These are phyloP conservation scores for Ogataea minuta DNA, from an alignment of 805 yeast genomes.

Conservation along the genomic window DNA sequence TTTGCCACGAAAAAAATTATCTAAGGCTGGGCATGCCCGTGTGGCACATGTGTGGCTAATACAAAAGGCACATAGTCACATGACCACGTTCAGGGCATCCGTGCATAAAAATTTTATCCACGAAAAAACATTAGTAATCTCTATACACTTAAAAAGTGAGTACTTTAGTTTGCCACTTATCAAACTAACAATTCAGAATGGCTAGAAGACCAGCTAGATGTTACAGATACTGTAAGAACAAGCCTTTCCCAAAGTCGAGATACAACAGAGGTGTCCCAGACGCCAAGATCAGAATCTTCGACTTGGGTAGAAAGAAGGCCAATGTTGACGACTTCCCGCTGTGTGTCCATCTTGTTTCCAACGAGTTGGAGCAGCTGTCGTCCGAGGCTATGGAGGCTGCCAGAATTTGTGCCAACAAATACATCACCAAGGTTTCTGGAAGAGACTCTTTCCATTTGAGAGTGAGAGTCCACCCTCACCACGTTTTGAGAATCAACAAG, in stretches of 20 bases:
- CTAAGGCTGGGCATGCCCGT: background rate
- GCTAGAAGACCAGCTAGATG: slow-evolving; percentile 99
- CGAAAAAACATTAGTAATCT: slow-evolving; percentile 10
- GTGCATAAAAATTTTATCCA: slow-evolving; percentile 7
- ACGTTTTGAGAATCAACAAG: slow-evolving; percentile 99
- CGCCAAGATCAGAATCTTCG: slow-evolving; percentile 98
- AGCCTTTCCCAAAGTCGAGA: slow-evolving; percentile 99
- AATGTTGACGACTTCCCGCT: slow-evolving; percentile 99
- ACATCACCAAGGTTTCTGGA: slow-evolving; percentile 96
- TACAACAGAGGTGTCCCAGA: slow-evolving; percentile 99
- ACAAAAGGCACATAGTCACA: slow-evolving; percentile 3
- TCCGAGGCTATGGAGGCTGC: slow-evolving; percentile 99
- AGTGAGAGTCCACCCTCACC: slow-evolving; percentile 99
- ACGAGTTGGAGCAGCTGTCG: slow-evolving; percentile 98
- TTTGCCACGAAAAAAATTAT: slow-evolving; percentile 2
- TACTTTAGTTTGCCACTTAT: background rate
- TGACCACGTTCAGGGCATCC: slow-evolving; percentile 5
- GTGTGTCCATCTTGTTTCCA: slow-evolving; percentile 98
- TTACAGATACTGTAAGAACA: slow-evolving; percentile 99
- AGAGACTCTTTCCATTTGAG: slow-evolving; percentile 99
- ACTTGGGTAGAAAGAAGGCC: slow-evolving; percentile 99
- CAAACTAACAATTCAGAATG: slow-evolving; percentile 59
- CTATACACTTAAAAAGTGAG: slow-evolving; percentile 10
- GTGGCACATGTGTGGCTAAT: slow-evolving; percentile 2
- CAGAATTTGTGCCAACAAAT: slow-evolving; percentile 99